Percentiles rank a stretch among this genome's conserved stretches.
Conservation (phyloP, 1,284 basidiomycete species). For the Moesziomyces aphidis region DNA sequence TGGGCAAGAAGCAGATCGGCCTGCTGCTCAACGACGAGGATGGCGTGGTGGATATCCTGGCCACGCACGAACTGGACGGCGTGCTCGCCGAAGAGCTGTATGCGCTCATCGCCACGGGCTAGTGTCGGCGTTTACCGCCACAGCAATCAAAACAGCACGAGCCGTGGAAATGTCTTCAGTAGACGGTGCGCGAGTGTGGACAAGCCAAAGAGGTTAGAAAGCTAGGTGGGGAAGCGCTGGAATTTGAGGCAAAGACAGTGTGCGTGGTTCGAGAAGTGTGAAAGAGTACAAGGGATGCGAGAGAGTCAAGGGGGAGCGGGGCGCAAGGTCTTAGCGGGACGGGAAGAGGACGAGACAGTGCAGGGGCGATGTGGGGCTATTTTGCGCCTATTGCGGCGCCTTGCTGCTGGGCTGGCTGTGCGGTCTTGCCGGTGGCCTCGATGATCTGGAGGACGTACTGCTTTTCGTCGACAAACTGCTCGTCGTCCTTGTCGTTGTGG, state of each 20-base stretch:
- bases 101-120: conserved; percentile 27
- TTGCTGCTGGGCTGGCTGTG: not conserved
- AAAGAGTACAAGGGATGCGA: not conserved
- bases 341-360: not conserved
- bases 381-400: conserved; percentile 17
- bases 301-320: not conserved
- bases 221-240: too few species aligned
- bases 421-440: conserved; percentile 40
- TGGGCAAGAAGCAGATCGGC: conserved; percentile 36
- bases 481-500: conserved; percentile 93
- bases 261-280: too few species aligned
- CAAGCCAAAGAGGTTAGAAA: too few species aligned
- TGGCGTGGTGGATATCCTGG: conserved; percentile 42
- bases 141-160: not conserved
- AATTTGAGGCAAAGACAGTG: too few species aligned
- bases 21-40: conserved; percentile 42
- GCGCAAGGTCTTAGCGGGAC: conserved; percentile 3
- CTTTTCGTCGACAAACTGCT: conserved; percentile 67
- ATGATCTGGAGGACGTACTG: conserved; percentile 67
- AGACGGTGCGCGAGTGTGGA: too few species aligned
- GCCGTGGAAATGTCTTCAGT: too few species aligned
- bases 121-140: not conserved
- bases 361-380: not conserved
- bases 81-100: conserved; percentile 38
- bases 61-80: conserved; percentile 35